phyloP scores from a whole-genome alignment of 2,329 filamentous ascomycete species.

The Colletotrichum sp. region DNA sequence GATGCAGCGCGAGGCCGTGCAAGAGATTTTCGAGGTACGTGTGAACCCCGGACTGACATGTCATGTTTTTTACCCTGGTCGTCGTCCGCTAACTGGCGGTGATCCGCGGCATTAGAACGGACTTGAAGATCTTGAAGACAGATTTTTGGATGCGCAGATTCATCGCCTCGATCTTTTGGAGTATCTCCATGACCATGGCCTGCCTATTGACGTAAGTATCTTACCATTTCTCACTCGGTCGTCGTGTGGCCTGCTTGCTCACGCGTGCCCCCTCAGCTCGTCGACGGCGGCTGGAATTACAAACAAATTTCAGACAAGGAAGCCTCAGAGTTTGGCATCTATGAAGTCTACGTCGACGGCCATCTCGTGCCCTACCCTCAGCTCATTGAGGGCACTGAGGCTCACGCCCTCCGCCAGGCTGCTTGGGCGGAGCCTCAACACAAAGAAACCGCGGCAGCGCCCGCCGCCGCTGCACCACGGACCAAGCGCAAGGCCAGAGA shows the following conservation, averaged over 20 bases:
- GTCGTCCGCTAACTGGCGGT: slow-evolving; percentile 9
- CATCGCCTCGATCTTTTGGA: slow-evolving; percentile 51
- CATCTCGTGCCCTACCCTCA: slow-evolving; percentile 51
- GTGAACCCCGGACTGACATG: slow-evolving; percentile 15
- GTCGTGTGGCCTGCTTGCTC: slow-evolving; percentile 21
- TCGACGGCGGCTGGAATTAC: slow-evolving; percentile 50
- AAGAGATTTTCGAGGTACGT: slow-evolving; percentile 45
- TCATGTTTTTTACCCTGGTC: slow-evolving; percentile 21
- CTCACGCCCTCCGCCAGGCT: slow-evolving; percentile 16
- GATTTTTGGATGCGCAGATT: slow-evolving; percentile 50
- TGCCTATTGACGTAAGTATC: slow-evolving; percentile 55
- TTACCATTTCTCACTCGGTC: not conserved
- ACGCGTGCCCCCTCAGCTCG: slow-evolving; percentile 33
- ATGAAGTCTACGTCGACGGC: slow-evolving; percentile 44
- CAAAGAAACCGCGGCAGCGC: not conserved
- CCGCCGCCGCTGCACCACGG: slow-evolving; percentile 10
- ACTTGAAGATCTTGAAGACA: slow-evolving; percentile 41
- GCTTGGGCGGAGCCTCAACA: slow-evolving; percentile 17
- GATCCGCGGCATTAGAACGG: slow-evolving; percentile 35
- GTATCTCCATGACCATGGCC: slow-evolving; percentile 44
- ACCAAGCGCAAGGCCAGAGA: slow-evolving; percentile 57
- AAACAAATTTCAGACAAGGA: slow-evolving; percentile 50
- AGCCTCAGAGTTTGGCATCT: slow-evolving; percentile 48
- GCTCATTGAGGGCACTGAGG: slow-evolving; percentile 44
- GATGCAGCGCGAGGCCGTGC: slow-evolving; percentile 36